Base-by-base conservation (phyloP, 2,329 filamentous ascomycete species). In the Cladophialophora psammophila region DNA sequence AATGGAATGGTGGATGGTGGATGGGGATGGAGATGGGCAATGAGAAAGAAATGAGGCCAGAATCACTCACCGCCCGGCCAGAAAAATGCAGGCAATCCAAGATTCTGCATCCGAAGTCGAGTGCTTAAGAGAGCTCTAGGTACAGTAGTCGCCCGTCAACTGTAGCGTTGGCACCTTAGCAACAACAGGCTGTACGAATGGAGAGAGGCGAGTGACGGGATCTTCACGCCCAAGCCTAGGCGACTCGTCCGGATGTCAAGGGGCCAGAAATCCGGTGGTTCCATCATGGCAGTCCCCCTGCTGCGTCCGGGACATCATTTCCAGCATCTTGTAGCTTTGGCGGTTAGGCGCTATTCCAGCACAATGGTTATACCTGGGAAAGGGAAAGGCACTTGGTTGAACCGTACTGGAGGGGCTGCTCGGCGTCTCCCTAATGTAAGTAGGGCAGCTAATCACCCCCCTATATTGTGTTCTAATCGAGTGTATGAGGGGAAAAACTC, bases 221-320 rank as follows among this genome's bases (percentile, higher is more conserved):
- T 38, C 55, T 62, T 68, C 40, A 54, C 66, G 66, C 66, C 66
- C 66, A 66, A 68, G 38, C 34, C 38, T 40, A 58, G 53, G 56
- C 60, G 59, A 68, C 63, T 68, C 63, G 66, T 60, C 60, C 54
- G 63, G 48, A 64, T 48, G 35, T 52, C 20, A 26, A 62, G 45
- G 18, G 13, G 35, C 12, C 52, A 15, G 48, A 18, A 42, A 55
- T 42, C 36, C 52, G 32, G n/a, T 13, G 45, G 45, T 50, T 50
- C 45, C 45, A 26, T 50, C 26, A 7, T 10, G 18, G 45, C 45
- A 50, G 6, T 4, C 18, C 18, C 45, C 45, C n/a, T 20, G 45
- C 18, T 50, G 18, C 18, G 1, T 26, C 18, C 9, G 4, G 45
- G 18, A 50, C 9, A 50, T 26, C 26, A 26, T 26, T 26, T 26